Conservation (phyloP, 2,329 filamentous ascomycete species). For the Torrubiella hemipterigena region DNA sequence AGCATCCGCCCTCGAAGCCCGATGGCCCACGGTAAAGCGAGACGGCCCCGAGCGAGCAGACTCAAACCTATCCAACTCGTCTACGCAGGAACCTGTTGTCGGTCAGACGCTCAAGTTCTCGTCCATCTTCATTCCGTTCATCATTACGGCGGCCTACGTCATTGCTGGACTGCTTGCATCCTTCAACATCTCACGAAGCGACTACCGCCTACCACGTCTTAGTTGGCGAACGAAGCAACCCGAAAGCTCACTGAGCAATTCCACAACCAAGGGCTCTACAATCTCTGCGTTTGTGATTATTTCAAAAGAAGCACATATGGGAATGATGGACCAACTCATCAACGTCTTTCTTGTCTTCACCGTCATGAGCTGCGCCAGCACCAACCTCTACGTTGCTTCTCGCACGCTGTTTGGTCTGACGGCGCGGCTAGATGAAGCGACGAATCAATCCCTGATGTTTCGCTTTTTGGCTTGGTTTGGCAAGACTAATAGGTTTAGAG, state of each 20-base stretch:
- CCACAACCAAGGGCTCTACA: constrained; percentile 1
- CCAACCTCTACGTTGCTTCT: constrained; percentile 22
- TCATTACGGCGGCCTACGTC: constrained; percentile 15
- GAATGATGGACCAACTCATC: constrained; percentile 13
- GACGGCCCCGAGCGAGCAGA: constrained; percentile 2
- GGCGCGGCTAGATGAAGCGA: constrained; percentile 14
- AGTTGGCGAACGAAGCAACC: constrained; percentile 10
- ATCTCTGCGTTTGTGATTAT: constrained; percentile 15
- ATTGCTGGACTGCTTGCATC: constrained; percentile 14
- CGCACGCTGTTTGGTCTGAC: constrained; percentile 19
- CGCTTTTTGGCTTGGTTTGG: constrained; percentile 18
- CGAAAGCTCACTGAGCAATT: neutral
- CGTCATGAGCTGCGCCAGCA: constrained; percentile 18
- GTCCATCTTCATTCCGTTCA: constrained; percentile 13
- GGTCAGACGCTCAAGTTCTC: constrained; percentile 14
- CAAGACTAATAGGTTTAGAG: constrained; percentile 16
- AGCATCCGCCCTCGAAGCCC: constrained; percentile 18
- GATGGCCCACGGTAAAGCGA: too few relatives aligned
- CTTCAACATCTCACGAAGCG: constrained; percentile 12
- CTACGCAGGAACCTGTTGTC: constrained; percentile 9
- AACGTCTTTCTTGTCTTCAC: constrained; percentile 21
- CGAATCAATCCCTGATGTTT: constrained; percentile 12
- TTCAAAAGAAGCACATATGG: constrained; percentile 9
- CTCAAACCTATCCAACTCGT: constrained; percentile 5
- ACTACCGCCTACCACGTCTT: constrained; percentile 12